A percentile compares a stretch with the other conserved stretches of the same genome.
phyloP scores from a whole-genome alignment of 208 protist species.

The Acanthamoeba triangularis region DNA sequence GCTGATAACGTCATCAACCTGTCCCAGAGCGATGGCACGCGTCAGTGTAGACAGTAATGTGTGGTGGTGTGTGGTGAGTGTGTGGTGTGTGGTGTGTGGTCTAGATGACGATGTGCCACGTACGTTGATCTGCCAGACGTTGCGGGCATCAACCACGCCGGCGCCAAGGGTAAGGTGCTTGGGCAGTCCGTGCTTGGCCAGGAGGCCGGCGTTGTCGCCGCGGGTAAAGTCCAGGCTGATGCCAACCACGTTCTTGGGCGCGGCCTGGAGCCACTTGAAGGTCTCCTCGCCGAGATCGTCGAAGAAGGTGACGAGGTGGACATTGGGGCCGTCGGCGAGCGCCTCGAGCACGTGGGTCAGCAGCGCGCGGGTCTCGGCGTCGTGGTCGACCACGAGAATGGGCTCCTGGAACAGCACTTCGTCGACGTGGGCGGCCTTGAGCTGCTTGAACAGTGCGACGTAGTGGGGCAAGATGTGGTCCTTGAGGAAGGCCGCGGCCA shows the following conservation, averaged over 20 bases:
- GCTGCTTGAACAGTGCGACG: conserved; percentile 89
- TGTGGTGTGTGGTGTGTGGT: neutral
- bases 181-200: conserved; percentile 87
- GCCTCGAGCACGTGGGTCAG: conserved; percentile 76
- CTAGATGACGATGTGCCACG: neutral
- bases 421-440: conserved; percentile 87
- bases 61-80: neutral
- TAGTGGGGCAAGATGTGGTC: conserved; percentile 90
- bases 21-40: neutral
- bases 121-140: conserved; percentile 60
- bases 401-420: conserved; percentile 95
- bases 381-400: conserved; percentile 87
- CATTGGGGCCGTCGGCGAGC: neutral
- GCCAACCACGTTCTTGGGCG: conserved; percentile 89
- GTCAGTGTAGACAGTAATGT: neutral
- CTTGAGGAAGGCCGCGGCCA: conserved; percentile 54
- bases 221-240: conserved; percentile 92
- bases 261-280: conserved; percentile 78
- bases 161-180: conserved; percentile 87
- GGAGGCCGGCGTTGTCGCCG: conserved; percentile 76
- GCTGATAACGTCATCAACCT: conserved; percentile 17
- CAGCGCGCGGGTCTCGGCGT: conserved; percentile 82
- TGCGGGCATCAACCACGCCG: conserved; percentile 43
- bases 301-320: conserved; percentile 94
- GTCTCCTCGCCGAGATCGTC: conserved; percentile 91